A percentile compares a stretch with the other conserved stretches of the same genome.
Conservation (phyloP, 208 protist species). For the Trypanosoma scelopori region DNA sequence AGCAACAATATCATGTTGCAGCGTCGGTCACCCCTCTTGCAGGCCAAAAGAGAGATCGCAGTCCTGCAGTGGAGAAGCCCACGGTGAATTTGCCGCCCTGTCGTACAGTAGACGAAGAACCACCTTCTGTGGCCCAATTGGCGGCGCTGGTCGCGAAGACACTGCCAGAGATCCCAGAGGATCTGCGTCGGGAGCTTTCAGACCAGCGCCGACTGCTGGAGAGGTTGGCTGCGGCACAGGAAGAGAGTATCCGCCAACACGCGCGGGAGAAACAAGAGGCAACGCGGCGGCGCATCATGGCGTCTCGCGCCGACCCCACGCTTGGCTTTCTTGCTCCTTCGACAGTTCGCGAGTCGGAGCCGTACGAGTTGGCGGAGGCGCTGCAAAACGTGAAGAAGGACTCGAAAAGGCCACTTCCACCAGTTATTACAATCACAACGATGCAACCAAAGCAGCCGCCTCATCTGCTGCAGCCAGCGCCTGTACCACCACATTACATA, state of each 20-base stretch:
- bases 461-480: neutral
- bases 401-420: slow-evolving; percentile 29
- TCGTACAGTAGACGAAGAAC: neutral
- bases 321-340: neutral
- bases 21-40: neutral
- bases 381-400: slow-evolving; percentile 9
- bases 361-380: slow-evolving; percentile 20
- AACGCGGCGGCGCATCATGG: slow-evolving; percentile 32
- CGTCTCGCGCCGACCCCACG: slow-evolving; percentile 27
- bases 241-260: slow-evolving; percentile 34
- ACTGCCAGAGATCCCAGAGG: slow-evolving; percentile 33
- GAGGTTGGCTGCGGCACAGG: slow-evolving; percentile 42
- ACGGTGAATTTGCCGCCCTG: neutral
- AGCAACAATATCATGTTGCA: slow-evolving; percentile 12
- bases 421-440: slow-evolving; percentile 45
- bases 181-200: slow-evolving; percentile 45
- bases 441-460: slow-evolving; percentile 9
- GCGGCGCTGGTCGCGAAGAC: slow-evolving; percentile 10
- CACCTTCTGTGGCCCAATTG: slow-evolving; percentile 4
- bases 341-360: slow-evolving; percentile 15
- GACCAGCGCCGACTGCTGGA: slow-evolving; percentile 60
- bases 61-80: neutral
- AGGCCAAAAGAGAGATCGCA: neutral
- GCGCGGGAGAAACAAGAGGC: slow-evolving; percentile 31
- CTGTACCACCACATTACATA: slow-evolving; percentile 38